Percentiles rank a stretch among this genome's conserved stretches.
phyloP scores from a whole-genome alignment of 768 basidiomycete genomes.

The Boletus fagicola region DNA sequence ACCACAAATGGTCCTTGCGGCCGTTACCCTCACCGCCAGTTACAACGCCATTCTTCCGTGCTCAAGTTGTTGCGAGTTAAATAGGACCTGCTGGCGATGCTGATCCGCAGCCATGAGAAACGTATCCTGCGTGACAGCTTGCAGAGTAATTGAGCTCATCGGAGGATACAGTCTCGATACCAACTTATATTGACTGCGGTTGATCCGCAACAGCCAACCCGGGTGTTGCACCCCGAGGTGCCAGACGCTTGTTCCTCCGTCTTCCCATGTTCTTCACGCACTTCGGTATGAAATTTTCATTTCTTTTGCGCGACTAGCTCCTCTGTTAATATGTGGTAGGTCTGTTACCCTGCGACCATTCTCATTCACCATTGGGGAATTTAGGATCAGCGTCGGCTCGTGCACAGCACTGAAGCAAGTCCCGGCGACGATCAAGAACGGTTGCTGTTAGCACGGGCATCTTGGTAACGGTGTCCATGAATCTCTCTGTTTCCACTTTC shows the following conservation, averaged over 20 bases:
- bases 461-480: conserved; percentile 31
- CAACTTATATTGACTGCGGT: conserved; percentile 15
- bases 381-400: conserved; percentile 30
- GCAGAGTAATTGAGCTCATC: conserved; percentile 1
- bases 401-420: conserved; percentile 30
- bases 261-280: conserved; percentile 15
- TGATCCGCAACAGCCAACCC: conserved; percentile 33
- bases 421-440: conserved; percentile 34
- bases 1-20: conserved; percentile 23
- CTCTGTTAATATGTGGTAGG: conserved; percentile 13
- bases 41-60: conserved; percentile 23
- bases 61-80: conserved; percentile 6
- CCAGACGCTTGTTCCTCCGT: conserved; percentile 9
- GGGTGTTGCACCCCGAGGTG: conserved; percentile 9
- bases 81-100: conserved; percentile 15
- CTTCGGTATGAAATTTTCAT: conserved; percentile 23
- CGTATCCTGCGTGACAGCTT: conserved; percentile 7
- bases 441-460: conserved; percentile 29
- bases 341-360: conserved; percentile 12
- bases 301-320: conserved; percentile 13
- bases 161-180: conserved; percentile 7
- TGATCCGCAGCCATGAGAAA: conserved; percentile 17
- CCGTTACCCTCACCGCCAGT: conserved; percentile 13
- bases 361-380: conserved; percentile 9
- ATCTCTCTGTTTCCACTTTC: conserved; percentile 17